A percentile compares a stretch with the other conserved stretches of the same genome.
phyloP scores from a whole-genome alignment of 257 asterid species.

The Forsythia suspensa region DNA sequence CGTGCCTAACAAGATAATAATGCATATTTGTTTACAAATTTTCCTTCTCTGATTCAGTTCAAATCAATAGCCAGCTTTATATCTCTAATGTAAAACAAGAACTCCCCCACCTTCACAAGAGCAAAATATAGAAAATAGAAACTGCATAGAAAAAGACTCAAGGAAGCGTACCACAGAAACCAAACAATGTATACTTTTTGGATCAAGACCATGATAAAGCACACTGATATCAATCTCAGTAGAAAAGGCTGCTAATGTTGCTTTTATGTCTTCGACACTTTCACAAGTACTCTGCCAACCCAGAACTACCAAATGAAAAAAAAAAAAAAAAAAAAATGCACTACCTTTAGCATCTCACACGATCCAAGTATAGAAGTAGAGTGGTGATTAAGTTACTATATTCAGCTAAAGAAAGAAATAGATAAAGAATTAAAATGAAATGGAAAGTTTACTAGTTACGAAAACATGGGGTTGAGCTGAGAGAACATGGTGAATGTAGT shows the following conservation, averaged over 20 bases:
- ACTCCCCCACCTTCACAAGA: not conserved
- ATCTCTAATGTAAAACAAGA: not conserved
- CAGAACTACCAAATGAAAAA: not conserved
- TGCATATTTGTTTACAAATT: no score
- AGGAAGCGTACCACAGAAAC: not conserved
- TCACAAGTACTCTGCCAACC: not conserved
- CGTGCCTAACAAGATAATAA: not conserved
- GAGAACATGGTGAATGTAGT: not conserved
- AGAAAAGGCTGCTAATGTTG: not conserved
- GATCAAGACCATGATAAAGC: not conserved
- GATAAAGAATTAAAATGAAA: not conserved
- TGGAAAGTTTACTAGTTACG: not conserved
- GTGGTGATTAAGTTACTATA: not conserved
- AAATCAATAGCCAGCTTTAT: not conserved
- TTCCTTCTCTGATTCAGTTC: not conserved
- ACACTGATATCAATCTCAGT: not conserved
- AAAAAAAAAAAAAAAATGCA: slow-evolving; percentile 22
- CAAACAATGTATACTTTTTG: not conserved
- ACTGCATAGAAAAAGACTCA: not conserved
- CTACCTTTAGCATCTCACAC: not conserved
- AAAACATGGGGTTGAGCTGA: not conserved
- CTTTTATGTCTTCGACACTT: not conserved
- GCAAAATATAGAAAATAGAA: not conserved
- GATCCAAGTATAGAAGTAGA: not conserved
- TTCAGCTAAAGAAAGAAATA: not conserved